These are phyloP conservation scores for Abelmoschus esculentus DNA, from an alignment of 345 rosid genomes.

Conservation along the genomic window DNA sequence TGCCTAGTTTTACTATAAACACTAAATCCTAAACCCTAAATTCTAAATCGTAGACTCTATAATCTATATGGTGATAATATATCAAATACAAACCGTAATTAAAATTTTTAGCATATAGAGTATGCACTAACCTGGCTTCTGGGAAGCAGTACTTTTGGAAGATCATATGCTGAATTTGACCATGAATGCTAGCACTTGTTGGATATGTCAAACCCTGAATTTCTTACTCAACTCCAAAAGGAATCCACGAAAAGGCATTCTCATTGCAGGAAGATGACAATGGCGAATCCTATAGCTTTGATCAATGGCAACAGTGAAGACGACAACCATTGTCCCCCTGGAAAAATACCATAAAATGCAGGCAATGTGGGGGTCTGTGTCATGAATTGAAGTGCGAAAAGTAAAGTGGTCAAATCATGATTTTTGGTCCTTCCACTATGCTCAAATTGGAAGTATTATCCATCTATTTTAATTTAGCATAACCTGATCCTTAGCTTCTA, in stretches of 20 bases:
- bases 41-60: no score
- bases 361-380: constrained; percentile 33
- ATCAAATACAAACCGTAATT: not conserved
- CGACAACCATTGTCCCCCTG: constrained; percentile 43
- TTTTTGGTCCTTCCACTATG: no score
- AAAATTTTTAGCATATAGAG: not conserved
- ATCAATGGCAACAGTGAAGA: constrained; percentile 25
- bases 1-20: no score
- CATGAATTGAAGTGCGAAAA: constrained; percentile 16
- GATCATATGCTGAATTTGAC: constrained; percentile 23
- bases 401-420: no score
- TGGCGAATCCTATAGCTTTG: constrained; percentile 55
- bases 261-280: constrained; percentile 34
- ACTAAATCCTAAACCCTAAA: no score
- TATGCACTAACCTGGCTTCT: constrained; percentile 3
- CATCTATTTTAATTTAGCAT: no score
- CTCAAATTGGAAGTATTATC: no score
- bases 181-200: constrained; percentile 7
- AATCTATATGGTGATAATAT: not conserved
- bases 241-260: constrained; percentile 26
- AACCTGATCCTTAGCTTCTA: no score
- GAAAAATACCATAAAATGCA: constrained; percentile 31
- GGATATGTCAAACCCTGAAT: constrained; percentile 20
- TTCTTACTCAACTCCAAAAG: constrained; percentile 15
- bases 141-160: constrained; percentile 12